A percentile compares a stretch with the other conserved stretches of the same genome.
Conservation (phyloP, 768 basidiomycete genomes). For the Sporobolomyces phaffii region DNA sequence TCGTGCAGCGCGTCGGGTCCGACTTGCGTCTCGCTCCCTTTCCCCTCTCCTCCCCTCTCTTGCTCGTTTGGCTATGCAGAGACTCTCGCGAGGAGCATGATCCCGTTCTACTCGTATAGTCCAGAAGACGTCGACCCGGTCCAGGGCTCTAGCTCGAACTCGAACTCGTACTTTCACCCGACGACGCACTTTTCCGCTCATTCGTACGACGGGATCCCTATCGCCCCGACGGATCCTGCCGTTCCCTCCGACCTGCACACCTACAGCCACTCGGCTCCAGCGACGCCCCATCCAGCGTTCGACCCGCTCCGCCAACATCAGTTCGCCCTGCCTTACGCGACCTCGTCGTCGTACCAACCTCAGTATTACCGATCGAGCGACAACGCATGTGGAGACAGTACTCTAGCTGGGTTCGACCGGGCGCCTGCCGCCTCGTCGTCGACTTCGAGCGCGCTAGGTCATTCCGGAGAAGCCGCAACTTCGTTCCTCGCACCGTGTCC, state of each 20-base stretch:
- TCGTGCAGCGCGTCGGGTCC: no score
- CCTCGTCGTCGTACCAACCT: neutral
- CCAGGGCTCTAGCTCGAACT: neutral
- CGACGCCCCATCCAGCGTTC: neutral
- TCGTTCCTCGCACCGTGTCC: no score
- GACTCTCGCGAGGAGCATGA: neutral
- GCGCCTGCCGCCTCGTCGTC: neutral
- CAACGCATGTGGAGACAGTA: neutral
- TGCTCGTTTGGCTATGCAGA: neutral
- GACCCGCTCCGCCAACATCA: neutral
- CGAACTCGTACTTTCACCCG: neutral
- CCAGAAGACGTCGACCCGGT: neutral
- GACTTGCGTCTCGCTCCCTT: no score
- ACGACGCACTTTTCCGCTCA: conserved; percentile 1
- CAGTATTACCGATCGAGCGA: neutral
- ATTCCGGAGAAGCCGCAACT: no score
- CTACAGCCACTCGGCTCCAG: neutral
- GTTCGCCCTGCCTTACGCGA: neutral
- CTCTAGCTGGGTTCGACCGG: conserved; percentile 1
- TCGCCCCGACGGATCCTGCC: neutral
- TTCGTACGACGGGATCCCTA: neutral
- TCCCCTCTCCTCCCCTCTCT: neutral
- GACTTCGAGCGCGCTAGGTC: neutral
- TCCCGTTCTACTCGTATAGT: neutral
- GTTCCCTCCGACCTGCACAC: neutral